Base-by-base conservation (phyloP, 2,329 filamentous ascomycete species). In the Aureobasidium sp. region DNA sequence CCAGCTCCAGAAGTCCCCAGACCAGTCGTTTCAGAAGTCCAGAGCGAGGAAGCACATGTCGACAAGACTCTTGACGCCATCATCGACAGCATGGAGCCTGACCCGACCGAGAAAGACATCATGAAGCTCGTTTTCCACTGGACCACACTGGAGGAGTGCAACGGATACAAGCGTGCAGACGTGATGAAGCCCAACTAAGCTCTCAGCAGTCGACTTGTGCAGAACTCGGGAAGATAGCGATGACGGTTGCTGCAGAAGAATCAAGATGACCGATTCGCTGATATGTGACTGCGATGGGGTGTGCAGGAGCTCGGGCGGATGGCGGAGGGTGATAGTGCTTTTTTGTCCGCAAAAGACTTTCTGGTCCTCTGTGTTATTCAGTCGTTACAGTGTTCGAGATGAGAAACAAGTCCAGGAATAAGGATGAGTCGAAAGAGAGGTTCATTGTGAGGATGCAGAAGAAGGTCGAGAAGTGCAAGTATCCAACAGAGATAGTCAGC, bases 121-220 rank as follows among this genome's bases (percentile, higher is more conserved):
- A 29, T 53, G 49, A 53, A 53, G 14, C 22, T 53, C 11, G 34
- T 53, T 0, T 41, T 53, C 22, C 49, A 53, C 34, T 41, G 49
- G 34, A 53, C 49, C 11, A 41, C 22, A 1, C 3, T 53, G 14
- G 15, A 25, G 0, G 29, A 22, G 8, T 36, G 31, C 31, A 51
- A 51, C 5, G 47, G 31, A 4, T 22, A 14, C n/a, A 34, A 14
- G 22, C 47, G 47, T 22, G 31, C 29, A 22, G 47, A 51, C 2
- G 47, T 51, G 34, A 39, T 53, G 31, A 25, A 53, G 22, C 25
- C 31, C 15, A n/a, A 29, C 25, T 48, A 29, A 7, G 1, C 2
- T 17, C 2, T 0, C 15, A 31, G 0, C 0, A n/a, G 25, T 9
- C 25, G 4, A 4, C 7, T 25, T n/a, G 39, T 25, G 12, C 6